These are phyloP conservation scores for Arthrobotrys sphaeroides DNA, from an alignment of 2,329 filamentous ascomycete species.

Conservation along the genomic window DNA sequence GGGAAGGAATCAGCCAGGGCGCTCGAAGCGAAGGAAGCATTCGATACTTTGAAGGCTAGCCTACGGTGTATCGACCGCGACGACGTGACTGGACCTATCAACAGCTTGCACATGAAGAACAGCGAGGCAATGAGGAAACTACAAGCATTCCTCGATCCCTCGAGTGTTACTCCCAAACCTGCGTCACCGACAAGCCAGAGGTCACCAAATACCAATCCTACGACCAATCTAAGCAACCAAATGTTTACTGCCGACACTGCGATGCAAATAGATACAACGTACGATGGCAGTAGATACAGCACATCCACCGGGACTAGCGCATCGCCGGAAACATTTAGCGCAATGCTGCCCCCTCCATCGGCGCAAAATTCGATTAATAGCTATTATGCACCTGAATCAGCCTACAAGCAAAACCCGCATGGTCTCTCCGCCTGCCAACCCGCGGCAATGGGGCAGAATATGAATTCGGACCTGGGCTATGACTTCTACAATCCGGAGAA, in stretches of 20 bases:
- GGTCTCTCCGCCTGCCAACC: conserved; percentile 13
- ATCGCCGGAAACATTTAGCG: conserved; percentile 5
- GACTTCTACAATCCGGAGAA: conserved; percentile 52
- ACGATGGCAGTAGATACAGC: conserved; percentile 15
- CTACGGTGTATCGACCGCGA: conserved; percentile 40
- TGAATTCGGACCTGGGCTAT: conserved; percentile 24
- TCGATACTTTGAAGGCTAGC: conserved; percentile 40
- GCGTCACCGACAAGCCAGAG: conserved; percentile 20
- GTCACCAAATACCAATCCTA: neutral
- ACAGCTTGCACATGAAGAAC: conserved; percentile 51
- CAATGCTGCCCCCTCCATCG: conserved; percentile 24
- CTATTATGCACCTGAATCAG: conserved; percentile 7
- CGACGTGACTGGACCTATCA: conserved; percentile 21
- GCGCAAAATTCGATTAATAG: neutral
- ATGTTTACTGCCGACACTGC: conserved; percentile 15
- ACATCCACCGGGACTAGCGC: neutral
- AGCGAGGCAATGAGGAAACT: conserved; percentile 51
- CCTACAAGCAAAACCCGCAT: conserved; percentile 2
- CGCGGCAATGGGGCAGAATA: neutral
- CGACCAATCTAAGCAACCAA: neutral
- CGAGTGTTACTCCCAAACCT: conserved; percentile 39
- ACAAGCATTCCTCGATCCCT: conserved; percentile 45
- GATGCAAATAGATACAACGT: conserved; percentile 46
- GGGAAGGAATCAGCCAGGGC: conserved; percentile 48
- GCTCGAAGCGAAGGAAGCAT: conserved; percentile 35